Conservation (phyloP, 2,329 filamentous ascomycete species). For the Xylariaceae sp. region DNA sequence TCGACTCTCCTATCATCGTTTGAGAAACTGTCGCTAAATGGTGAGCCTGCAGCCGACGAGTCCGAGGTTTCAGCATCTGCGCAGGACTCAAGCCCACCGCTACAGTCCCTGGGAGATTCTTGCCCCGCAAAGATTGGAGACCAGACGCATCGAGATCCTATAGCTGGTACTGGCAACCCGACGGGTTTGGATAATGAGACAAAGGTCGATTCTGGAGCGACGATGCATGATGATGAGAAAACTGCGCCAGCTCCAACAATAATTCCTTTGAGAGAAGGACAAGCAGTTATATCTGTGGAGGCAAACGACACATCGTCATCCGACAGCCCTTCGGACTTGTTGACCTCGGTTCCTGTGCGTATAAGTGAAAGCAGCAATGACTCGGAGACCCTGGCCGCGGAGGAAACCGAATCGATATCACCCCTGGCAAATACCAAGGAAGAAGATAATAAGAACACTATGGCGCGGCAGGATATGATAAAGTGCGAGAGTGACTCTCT, state of each 20-base stretch:
- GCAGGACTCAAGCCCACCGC: conserved; percentile 14
- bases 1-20: conserved; percentile 27
- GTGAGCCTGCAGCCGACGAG: conserved; percentile 24
- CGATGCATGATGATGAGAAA: conserved; percentile 9
- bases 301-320: conserved; percentile 6
- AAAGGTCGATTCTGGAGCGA: background rate
- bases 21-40: conserved; percentile 31
- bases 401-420: too few relatives aligned
- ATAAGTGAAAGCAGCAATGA: too few relatives aligned
- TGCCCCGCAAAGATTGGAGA: conserved; percentile 9
- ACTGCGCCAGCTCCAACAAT: conserved; percentile 12
- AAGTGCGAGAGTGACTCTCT: conserved; percentile 45
- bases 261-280: conserved; percentile 1
- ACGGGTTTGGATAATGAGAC: background rate
- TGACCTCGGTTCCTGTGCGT: too few relatives aligned
- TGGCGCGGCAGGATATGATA: conserved; percentile 4
- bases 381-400: too few relatives aligned
- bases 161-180: conserved; percentile 1
- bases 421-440: background rate
- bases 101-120: conserved; percentile 24
- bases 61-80: conserved; percentile 15
- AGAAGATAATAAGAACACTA: conserved; percentile 2
- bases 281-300: conserved; percentile 6
- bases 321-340: background rate
- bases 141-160: conserved; percentile 13